Conservation (phyloP, 306 rosid genomes). For the Datisca glomerata region DNA sequence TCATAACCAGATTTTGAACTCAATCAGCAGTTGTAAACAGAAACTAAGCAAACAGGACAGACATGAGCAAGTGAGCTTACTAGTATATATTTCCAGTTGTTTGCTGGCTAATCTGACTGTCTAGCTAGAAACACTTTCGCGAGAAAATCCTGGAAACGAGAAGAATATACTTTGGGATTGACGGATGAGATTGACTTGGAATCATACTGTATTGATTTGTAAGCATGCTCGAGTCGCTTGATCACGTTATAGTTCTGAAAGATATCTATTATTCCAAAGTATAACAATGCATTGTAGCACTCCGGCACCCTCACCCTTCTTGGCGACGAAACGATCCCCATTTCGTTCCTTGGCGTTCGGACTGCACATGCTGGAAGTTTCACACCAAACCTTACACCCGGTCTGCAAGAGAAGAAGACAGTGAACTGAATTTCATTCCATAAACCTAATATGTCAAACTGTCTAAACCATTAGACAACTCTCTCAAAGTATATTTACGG, state of each 20-base stretch:
- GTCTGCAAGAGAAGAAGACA: slow-evolving; percentile 18
- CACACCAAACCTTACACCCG: slow-evolving; percentile 15
- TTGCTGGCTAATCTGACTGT: slow-evolving; percentile 7
- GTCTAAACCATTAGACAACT: no score
- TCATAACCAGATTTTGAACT: no score
- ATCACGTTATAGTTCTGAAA: slow-evolving; percentile 21
- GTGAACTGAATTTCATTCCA: no score
- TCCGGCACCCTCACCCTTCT: slow-evolving; percentile 17
- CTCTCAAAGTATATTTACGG: no score
- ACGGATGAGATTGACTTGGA: slow-evolving; percentile 19
- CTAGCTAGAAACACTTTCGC: slow-evolving; percentile 20
- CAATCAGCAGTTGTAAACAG: no score
- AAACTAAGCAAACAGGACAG: no score
- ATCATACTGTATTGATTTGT: slow-evolving; percentile 28
- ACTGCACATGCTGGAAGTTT: slow-evolving; percentile 23
- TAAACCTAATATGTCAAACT: no score
- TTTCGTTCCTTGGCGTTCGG: slow-evolving; percentile 13
- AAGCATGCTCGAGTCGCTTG: slow-evolving; percentile 32
- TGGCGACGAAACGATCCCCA: slow-evolving; percentile 8
- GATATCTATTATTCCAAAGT: slow-evolving; percentile 23
- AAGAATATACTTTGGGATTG: slow-evolving; percentile 32
- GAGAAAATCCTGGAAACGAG: slow-evolving; percentile 33
- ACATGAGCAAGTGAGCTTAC: no score
- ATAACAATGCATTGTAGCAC: slow-evolving; percentile 16
- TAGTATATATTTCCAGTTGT: slow-evolving; percentile 1